Conservation (phyloP, 78 protist genomes). For the Anaeramoeba flamelloides region DNA sequence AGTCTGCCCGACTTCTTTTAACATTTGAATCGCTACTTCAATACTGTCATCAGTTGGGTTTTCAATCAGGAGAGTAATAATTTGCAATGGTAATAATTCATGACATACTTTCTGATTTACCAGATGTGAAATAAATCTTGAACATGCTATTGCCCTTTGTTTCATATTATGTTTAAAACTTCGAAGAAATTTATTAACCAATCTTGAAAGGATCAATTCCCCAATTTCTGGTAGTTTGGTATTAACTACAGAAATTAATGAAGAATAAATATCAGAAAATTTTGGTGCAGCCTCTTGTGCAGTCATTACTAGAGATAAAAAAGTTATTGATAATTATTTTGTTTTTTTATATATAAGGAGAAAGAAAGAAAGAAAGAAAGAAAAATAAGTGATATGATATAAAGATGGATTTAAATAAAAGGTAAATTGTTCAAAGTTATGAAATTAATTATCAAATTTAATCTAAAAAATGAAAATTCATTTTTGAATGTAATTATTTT, state of each 20-base stretch:
- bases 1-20: constrained; percentile 51
- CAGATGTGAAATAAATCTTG: constrained; percentile 77
- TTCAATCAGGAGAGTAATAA: constrained; percentile 61
- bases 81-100: constrained; percentile 54
- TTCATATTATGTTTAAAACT: constrained; percentile 62
- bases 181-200: constrained; percentile 40
- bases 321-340: too few species aligned
- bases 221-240: constrained; percentile 84
- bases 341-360: too few species aligned
- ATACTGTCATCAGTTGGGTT: constrained; percentile 82
- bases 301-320: not conserved
- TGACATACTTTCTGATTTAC: constrained; percentile 78
- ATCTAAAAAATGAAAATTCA: too few species aligned
- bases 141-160: not conserved
- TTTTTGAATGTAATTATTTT: too few species aligned
- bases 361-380: not conserved
- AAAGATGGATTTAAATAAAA: not conserved
- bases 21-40: constrained; percentile 54
- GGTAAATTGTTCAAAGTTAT: constrained; percentile 18
- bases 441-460: too few species aligned
- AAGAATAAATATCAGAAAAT: constrained; percentile 84
- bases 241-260: constrained; percentile 77
- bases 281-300: constrained; percentile 68
- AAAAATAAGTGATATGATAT: not conserved
- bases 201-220: constrained; percentile 48